Conservation (phyloP, 2,329 filamentous ascomycete genomes). For the Penicillium sp. region DNA sequence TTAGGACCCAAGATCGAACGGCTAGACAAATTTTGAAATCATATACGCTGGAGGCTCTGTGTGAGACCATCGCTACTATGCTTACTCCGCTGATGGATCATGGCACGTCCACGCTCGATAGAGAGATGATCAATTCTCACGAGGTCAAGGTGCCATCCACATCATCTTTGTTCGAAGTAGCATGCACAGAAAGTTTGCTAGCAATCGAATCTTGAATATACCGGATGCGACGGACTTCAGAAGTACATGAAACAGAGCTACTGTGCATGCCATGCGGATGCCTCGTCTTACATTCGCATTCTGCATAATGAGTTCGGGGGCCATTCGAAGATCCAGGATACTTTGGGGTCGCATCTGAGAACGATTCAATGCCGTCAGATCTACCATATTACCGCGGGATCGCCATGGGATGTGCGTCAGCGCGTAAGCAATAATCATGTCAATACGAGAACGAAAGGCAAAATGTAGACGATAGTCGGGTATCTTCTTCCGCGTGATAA, state of each 20-base stretch:
- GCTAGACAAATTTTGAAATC: neutral
- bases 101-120: neutral
- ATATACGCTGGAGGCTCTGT: neutral
- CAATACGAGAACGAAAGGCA: too few species aligned
- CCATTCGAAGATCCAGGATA: neutral
- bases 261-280: neutral
- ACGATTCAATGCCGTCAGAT: neutral
- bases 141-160: too few species aligned
- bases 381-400: neutral
- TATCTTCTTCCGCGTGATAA: too few species aligned
- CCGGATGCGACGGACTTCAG: too few species aligned
- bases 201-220: neutral
- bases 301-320: neutral
- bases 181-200: too few species aligned
- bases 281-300: neutral
- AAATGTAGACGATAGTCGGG: too few species aligned
- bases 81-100: neutral
- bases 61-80: neutral
- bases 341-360: neutral
- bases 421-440: too few species aligned
- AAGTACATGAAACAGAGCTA: conserved; percentile 1
- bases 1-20: neutral
- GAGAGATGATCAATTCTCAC: too few species aligned
- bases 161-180: too few species aligned
- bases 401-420: too few species aligned